Conservation (phyloP, 2,329 filamentous ascomycete genomes). For the Purpureocillium lavendulum region DNA sequence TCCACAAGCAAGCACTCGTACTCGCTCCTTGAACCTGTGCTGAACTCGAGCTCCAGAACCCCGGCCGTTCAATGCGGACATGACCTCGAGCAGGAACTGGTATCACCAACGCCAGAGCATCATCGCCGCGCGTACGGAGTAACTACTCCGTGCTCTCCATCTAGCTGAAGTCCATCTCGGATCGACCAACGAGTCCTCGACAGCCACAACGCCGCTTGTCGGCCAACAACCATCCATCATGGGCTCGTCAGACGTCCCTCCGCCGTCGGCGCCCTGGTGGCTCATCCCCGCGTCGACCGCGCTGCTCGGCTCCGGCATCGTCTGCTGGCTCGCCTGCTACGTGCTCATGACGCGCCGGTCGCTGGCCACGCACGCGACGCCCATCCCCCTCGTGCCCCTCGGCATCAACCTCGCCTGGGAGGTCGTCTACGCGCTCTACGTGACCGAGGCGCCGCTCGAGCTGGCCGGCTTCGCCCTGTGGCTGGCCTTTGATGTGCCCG, state of each 20-base stretch:
- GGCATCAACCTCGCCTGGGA: conserved; percentile 45
- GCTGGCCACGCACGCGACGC: conserved; percentile 36
- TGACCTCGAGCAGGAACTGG: too few relatives aligned
- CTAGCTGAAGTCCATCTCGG: too few relatives aligned
- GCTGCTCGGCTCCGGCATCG: conserved; percentile 26
- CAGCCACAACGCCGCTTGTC: too few relatives aligned
- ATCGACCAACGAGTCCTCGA: too few relatives aligned
- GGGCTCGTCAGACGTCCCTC: conserved; percentile 30
- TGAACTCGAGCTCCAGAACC: too few relatives aligned
- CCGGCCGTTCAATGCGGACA: too few relatives aligned
- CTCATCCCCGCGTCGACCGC: conserved; percentile 25
- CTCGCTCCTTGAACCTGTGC: too few relatives aligned
- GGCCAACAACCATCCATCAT: conserved; percentile 13
- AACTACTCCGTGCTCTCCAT: too few relatives aligned
- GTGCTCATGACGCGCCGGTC: conserved; percentile 37
- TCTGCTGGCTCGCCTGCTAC: conserved; percentile 35
- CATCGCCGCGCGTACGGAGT: too few relatives aligned
- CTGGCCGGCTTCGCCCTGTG: conserved; percentile 34
- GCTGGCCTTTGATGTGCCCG: conserved; percentile 38
- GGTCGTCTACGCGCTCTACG: conserved; percentile 37
- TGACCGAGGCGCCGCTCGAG: conserved; percentile 35
- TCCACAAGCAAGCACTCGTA: too few relatives aligned
- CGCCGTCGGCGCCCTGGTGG: conserved; percentile 25
- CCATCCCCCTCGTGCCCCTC: conserved; percentile 40
- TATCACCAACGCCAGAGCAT: too few relatives aligned